Evolutionary conservation across 345 rosid genomes (phyloP).

Genomic region (Jatropha curcas): DNA sequence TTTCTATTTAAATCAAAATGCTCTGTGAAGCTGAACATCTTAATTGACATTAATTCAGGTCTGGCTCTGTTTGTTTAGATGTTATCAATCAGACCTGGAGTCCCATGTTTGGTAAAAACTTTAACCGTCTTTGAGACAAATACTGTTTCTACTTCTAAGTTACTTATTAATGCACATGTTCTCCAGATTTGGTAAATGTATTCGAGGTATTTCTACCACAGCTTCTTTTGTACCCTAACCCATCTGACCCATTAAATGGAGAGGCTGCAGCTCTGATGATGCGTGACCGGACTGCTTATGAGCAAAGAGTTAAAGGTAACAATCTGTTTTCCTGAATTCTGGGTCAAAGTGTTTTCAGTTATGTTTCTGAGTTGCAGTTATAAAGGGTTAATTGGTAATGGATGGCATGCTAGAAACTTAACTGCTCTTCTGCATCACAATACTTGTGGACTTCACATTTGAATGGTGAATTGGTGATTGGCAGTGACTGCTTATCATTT

Average conservation of each 20-base stretch:
- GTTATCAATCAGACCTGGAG: slow-evolving; percentile 89
- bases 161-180: slow-evolving; percentile 8
- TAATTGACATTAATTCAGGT: slow-evolving; percentile 38
- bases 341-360: background rate
- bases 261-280: slow-evolving; percentile 82
- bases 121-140: background rate
- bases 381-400: background rate
- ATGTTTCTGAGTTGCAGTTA: no score
- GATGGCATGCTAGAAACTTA: background rate
- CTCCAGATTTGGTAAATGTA: slow-evolving; percentile 85
- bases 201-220: slow-evolving; percentile 97
- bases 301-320: slow-evolving; percentile 59
- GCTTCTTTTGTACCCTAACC: slow-evolving; percentile 93
- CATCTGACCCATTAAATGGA: slow-evolving; percentile 94
- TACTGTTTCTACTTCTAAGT: background rate
- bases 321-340: background rate
- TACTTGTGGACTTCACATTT: background rate
- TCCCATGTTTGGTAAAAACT: slow-evolving; percentile 63
- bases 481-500: background rate
- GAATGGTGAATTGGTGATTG: no score
- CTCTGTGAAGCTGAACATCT: slow-evolving; percentile 7
- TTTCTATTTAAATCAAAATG: slow-evolving; percentile 15
- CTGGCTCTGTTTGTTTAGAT: slow-evolving; percentile 85
- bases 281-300: slow-evolving; percentile 55
- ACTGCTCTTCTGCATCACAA: background rate